phyloP scores from a whole-genome alignment of 1,284 basidiomycete species.

The Anthracocystis panici-leucophaei region DNA sequence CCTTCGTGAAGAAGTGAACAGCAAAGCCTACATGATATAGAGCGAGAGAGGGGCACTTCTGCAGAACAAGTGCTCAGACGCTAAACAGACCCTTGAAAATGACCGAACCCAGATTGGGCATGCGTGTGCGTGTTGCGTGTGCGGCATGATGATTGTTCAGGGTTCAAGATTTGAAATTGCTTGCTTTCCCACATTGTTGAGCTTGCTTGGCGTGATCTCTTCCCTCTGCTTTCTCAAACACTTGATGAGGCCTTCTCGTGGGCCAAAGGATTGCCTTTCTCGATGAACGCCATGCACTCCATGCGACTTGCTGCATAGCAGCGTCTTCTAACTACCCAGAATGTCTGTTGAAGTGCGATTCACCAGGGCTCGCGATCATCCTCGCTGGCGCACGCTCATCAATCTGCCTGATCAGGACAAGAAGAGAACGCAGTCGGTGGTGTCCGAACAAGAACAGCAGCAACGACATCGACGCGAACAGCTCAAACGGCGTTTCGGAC shows the following conservation, averaged over 20 bases:
- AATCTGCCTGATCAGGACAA: background rate
- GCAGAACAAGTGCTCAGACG: too few relatives aligned
- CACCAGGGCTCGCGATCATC: slow-evolving; percentile 29
- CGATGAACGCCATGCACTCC: background rate
- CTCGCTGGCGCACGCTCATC: slow-evolving; percentile 36
- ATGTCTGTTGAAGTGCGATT: slow-evolving; percentile 16
- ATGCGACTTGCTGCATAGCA: background rate
- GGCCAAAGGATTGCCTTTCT: background rate
- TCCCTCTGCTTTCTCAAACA: slow-evolving; percentile 1
- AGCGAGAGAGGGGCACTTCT: too few relatives aligned
- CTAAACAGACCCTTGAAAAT: too few relatives aligned
- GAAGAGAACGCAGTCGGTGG: background rate
- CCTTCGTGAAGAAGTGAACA: too few relatives aligned
- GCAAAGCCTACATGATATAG: too few relatives aligned
- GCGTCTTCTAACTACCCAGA: background rate
- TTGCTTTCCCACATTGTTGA: background rate
- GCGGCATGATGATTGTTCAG: too few relatives aligned
- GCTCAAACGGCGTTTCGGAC: slow-evolving; percentile 13
- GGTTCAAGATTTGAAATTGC: slow-evolving; percentile 1
- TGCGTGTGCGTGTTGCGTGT: too few relatives aligned
- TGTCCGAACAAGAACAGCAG: slow-evolving; percentile 11
- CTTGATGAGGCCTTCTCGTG: background rate
- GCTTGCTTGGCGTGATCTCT: background rate
- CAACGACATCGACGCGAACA: slow-evolving; percentile 16
- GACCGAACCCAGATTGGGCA: too few relatives aligned